Evolutionary conservation across 164 flowering plant species (phyloP), one percentile per base, ranked within the genome.

Genomic region (Sextonia rubra): DNA sequence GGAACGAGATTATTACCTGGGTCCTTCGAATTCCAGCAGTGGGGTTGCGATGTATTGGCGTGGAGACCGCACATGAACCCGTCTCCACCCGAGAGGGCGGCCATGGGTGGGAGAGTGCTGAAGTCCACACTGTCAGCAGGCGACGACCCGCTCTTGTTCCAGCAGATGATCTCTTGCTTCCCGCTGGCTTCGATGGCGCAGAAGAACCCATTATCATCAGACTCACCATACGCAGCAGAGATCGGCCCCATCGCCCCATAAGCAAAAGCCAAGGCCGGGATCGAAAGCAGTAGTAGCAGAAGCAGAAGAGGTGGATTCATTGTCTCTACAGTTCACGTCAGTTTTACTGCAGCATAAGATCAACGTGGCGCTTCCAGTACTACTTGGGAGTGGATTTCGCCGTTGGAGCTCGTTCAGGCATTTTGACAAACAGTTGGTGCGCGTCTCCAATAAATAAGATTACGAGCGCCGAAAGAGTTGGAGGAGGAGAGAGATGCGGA

Each of bases 101-200:
- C 89, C 88, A 90, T 84, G 0, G 92, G 75, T 12, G 91, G 91
- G 56, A 90, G 60, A 47, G 75, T 22, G 25, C 64, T 74, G 47
- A 81, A 77, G 47, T 63, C 73, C 24, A 62, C 74, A 3, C 79
- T 30, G 0, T 74, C 75, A 0, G 83, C 66, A 0, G 78, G 72
- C 1, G 82, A 76, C 0, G 91, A 83, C 4, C 73, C 80, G 67
- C 86, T 84, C 74, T 75, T 83, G 11, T 81, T 88, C 97, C 97
- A 93, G 71, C 98, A 93, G 26, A 90, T 74, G 0, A 91, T 85
- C 25, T 82, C 84, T 75, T 93, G 98, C 66, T 83, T 86, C 4
- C 97, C 98, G 66, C 93, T 84, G 23, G 98, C 98, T 66, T 90
- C 92, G 49, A 91, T 93, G 63, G 98, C 94, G 75, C 98, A 93